These are phyloP conservation scores for Yamadazyma mexicana DNA, from an alignment of 1,139 yeast species.

Conservation along the genomic window DNA sequence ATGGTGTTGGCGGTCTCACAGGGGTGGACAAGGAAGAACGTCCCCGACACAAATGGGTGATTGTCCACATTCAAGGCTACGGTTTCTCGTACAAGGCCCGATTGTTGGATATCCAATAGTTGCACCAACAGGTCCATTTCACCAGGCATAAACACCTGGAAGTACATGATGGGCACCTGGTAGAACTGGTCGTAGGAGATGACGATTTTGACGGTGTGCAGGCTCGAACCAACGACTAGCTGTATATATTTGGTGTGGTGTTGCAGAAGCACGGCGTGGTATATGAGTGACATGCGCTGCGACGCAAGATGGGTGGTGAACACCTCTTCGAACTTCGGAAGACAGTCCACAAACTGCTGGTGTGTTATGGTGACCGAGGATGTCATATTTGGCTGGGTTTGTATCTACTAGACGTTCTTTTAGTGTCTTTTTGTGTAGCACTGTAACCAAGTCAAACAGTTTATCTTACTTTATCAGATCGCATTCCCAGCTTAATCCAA, in stretches of 20 bases:
- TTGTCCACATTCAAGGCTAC: slow-evolving; percentile 16
- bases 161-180: slow-evolving; percentile 32
- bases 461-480: neutral
- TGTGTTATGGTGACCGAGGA: too few relatives aligned
- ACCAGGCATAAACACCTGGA: slow-evolving; percentile 13
- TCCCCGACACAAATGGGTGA: slow-evolving; percentile 29
- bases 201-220: slow-evolving; percentile 20
- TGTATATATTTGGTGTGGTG: slow-evolving; percentile 4
- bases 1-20: slow-evolving; percentile 29
- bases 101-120: slow-evolving; percentile 4
- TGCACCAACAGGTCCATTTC: slow-evolving; percentile 9
- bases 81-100: slow-evolving; percentile 3
- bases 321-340: neutral
- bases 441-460: too few relatives aligned
- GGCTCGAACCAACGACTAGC: slow-evolving; percentile 2
- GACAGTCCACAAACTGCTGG: neutral
- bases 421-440: too few relatives aligned
- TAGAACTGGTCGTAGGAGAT: slow-evolving; percentile 32
- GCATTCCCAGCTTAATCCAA: too few relatives aligned
- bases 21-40: slow-evolving; percentile 39
- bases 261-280: neutral
- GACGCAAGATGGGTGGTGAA: neutral
- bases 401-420: neutral
- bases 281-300: neutral
- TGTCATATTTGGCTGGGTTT: too few relatives aligned